A percentile compares a stretch with the other conserved stretches of the same genome.
Evolutionary conservation across 331 rosid species (phyloP).

Genomic region (Malus hybrid): DNA sequence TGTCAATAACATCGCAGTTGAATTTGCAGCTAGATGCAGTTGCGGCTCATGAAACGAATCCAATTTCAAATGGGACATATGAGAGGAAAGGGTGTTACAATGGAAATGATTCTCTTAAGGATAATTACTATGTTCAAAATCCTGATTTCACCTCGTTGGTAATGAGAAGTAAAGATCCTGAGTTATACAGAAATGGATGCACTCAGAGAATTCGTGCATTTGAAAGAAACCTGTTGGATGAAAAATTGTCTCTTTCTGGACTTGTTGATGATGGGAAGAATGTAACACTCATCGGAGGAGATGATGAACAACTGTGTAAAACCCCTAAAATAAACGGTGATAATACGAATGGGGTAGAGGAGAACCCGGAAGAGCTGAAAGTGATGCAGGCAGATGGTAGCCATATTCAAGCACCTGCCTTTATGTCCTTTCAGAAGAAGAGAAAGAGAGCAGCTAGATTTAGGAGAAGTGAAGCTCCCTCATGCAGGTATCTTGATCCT

Average conservation of each 20-base stretch:
- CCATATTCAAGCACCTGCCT: slow-evolving; percentile 6
- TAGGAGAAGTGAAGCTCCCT: slow-evolving; percentile 14
- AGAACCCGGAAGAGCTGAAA: slow-evolving; percentile 27
- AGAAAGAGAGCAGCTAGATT: slow-evolving; percentile 24
- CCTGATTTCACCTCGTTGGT: slow-evolving; percentile 46
- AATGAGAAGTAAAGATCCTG: slow-evolving; percentile 51
- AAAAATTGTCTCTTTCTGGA: slow-evolving; percentile 25
- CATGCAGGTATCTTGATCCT: slow-evolving; percentile 17
- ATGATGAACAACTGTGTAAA: slow-evolving; percentile 23
- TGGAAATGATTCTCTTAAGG: slow-evolving; percentile 25
- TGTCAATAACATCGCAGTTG: slow-evolving; percentile 17
- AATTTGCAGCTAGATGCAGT: slow-evolving; percentile 22
- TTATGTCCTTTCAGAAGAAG: slow-evolving; percentile 22
- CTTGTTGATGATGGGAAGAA: slow-evolving; percentile 27
- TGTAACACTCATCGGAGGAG: slow-evolving; percentile 28
- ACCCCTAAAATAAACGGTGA: slow-evolving; percentile 23
- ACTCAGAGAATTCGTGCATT: slow-evolving; percentile 73
- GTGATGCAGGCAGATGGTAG: slow-evolving; percentile 20
- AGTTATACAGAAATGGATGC: slow-evolving; percentile 68
- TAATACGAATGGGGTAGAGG: slow-evolving; percentile 22
- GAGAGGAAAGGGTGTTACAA: slow-evolving; percentile 28
- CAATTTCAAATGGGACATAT: slow-evolving; percentile 22
- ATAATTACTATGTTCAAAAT: slow-evolving; percentile 16
- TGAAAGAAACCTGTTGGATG: slow-evolving; percentile 45
- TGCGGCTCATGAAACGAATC: slow-evolving; percentile 13